These are phyloP conservation scores for Pneumocystis murina DNA, from an alignment of 1,139 yeast genomes.

Conservation along the genomic window DNA sequence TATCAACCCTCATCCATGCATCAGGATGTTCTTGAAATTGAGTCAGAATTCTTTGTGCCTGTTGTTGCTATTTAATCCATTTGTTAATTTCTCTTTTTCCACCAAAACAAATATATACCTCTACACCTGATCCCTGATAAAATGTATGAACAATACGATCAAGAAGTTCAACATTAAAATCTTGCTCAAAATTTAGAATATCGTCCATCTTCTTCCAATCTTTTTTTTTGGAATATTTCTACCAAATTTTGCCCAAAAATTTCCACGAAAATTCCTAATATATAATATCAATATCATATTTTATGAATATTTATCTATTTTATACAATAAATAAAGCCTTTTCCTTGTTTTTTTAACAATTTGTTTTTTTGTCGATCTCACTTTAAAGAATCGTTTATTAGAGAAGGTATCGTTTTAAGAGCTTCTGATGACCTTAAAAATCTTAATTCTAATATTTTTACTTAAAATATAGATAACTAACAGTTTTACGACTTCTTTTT, in stretches of 20 bases:
- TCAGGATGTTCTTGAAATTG: constrained; percentile 90
- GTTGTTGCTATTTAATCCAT: constrained; percentile 34
- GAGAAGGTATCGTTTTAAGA: too few species aligned
- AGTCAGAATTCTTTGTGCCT: constrained; percentile 71
- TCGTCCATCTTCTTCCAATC: constrained; percentile 55
- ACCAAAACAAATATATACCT: constrained; percentile 16
- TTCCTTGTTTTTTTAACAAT: not conserved
- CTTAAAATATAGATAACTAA: too few species aligned
- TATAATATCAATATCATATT: too few species aligned
- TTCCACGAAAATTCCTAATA: not conserved
- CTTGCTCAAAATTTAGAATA: constrained; percentile 65
- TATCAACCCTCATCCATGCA: constrained; percentile 90
- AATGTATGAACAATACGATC: constrained; percentile 83
- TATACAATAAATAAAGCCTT: not conserved
- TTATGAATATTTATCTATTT: too few species aligned
- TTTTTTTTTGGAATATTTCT: not conserved
- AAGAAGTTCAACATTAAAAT: constrained; percentile 56
- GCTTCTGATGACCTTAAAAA: too few species aligned
- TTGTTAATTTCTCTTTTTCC: not conserved
- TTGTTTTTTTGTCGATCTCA: not conserved
- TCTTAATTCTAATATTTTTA: too few species aligned
- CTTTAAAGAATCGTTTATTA: too few species aligned
- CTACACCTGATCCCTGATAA: constrained; percentile 51
- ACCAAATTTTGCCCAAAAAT: not conserved
- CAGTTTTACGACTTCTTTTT: too few species aligned